Evolutionary conservation across 164 flowering plant species (phyloP).

Genomic region (Taxillus chinensis): DNA sequence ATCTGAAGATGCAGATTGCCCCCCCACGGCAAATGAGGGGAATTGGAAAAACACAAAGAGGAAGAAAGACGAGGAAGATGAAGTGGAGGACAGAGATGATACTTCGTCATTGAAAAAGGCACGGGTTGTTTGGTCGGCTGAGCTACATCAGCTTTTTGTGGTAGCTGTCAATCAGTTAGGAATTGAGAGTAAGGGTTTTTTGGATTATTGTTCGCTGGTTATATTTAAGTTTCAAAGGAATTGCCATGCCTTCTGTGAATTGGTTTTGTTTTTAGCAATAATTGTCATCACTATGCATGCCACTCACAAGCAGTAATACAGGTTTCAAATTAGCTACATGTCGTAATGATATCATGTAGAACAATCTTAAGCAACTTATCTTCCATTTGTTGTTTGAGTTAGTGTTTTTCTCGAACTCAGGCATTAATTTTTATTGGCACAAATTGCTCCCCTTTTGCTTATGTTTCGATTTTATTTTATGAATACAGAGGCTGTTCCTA

Average conservation of each 20-base stretch:
- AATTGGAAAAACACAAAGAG: conserved; percentile 59
- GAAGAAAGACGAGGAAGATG: conserved; percentile 81
- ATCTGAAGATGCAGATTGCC: conserved; percentile 53
- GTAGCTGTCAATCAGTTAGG: conserved; percentile 83
- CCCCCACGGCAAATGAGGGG: conserved; percentile 74
- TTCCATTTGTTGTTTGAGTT: background rate
- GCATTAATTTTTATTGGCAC: background rate
- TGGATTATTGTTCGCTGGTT: no score
- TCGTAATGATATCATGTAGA: no score
- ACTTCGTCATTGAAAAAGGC: conserved; percentile 73
- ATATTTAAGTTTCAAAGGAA: no score
- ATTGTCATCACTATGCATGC: no score
- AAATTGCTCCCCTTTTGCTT: background rate
- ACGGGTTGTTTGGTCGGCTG: conserved; percentile 93
- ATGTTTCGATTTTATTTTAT: background rate
- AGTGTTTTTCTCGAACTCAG: background rate
- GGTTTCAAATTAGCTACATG: no score
- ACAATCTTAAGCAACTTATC: background rate
- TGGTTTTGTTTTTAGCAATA: no score
- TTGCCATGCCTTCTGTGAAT: no score
- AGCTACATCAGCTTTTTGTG: conserved; percentile 89
- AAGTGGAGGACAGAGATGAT: conserved; percentile 56
- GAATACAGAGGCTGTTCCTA: conserved; percentile 89
- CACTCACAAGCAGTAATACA: no score
- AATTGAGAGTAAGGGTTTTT: conserved; percentile 62